phyloP scores from a whole-genome alignment of 1,284 basidiomycete species.

The Chiua sp. region DNA sequence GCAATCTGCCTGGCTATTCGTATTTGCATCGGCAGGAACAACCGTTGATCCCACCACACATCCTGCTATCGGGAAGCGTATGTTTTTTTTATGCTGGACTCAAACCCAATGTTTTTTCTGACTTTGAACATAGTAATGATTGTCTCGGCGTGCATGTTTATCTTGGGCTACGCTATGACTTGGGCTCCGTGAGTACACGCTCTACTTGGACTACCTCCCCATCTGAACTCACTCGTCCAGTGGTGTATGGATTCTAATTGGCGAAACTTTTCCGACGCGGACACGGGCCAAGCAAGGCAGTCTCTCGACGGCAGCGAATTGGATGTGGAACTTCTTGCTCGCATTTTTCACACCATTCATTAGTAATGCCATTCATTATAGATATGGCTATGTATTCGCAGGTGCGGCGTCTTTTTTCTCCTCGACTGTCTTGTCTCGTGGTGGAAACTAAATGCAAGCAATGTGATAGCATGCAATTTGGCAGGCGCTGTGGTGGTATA shows the following conservation, averaged over 20 bases:
- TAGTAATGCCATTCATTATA: slow-evolving; percentile 57
- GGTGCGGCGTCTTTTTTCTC: slow-evolving; percentile 38
- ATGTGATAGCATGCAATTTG: slow-evolving; percentile 52
- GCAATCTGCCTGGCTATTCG: slow-evolving; percentile 79
- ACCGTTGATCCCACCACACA: slow-evolving; percentile 59
- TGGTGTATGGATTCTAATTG: slow-evolving; percentile 77
- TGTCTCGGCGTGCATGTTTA: slow-evolving; percentile 80
- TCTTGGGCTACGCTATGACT: slow-evolving; percentile 78
- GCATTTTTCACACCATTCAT: slow-evolving; percentile 82
- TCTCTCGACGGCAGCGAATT: slow-evolving; percentile 70
- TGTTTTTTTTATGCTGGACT: slow-evolving; percentile 17
- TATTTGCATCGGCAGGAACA: slow-evolving; percentile 79
- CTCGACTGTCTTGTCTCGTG: neutral
- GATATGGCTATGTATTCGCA: slow-evolving; percentile 79
- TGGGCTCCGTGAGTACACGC: slow-evolving; percentile 60
- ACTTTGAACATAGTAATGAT: slow-evolving; percentile 62
- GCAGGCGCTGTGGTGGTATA: slow-evolving; percentile 69
- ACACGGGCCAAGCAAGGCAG: slow-evolving; percentile 81
- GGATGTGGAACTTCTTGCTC: slow-evolving; percentile 79
- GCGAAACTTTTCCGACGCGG: slow-evolving; percentile 78
- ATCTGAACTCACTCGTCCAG: slow-evolving; percentile 23
- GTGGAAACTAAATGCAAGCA: neutral
- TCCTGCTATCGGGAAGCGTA: slow-evolving; percentile 57
- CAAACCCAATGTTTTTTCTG: neutral
- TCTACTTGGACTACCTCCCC: neutral